Percentiles rank a stretch among this genome's conserved stretches.
Conservation (phyloP, 331 rosid species). For the Saraca asoca region DNA sequence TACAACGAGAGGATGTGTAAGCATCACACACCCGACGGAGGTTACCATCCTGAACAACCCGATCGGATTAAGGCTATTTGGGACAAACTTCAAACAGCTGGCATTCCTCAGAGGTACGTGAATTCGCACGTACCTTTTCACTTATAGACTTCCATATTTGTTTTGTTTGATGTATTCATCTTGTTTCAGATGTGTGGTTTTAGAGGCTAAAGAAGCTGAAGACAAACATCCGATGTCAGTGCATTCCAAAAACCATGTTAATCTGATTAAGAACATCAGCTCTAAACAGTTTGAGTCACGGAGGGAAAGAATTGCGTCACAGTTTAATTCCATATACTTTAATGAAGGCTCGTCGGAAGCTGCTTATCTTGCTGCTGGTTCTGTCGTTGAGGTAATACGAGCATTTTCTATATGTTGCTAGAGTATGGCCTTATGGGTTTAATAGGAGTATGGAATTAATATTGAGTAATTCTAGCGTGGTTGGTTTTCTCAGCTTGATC, state of each 20-base stretch:
- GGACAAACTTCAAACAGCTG: conserved; percentile 61
- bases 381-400: conserved; percentile 66
- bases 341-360: conserved; percentile 85
- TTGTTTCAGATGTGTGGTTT: conserved; percentile 69
- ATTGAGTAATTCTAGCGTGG: neutral
- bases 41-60: conserved; percentile 74
- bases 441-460: too few species aligned
- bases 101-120: conserved; percentile 60
- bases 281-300: conserved; percentile 50
- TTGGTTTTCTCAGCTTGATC: neutral
- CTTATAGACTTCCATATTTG: neutral
- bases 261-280: conserved; percentile 71
- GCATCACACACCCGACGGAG: conserved; percentile 51
- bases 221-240: conserved; percentile 55
- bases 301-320: conserved; percentile 50
- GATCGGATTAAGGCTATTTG: conserved; percentile 70
- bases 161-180: neutral
- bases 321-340: conserved; percentile 67
- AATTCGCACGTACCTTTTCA: neutral
- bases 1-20: conserved; percentile 85
- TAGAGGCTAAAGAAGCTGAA: conserved; percentile 76
- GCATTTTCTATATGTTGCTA: neutral
- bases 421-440: too few species aligned
- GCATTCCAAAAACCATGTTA: conserved; percentile 67
- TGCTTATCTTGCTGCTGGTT: conserved; percentile 92